Base-by-base conservation (phyloP, 352 stramenopile species). In the Phytophthora capsici region DNA sequence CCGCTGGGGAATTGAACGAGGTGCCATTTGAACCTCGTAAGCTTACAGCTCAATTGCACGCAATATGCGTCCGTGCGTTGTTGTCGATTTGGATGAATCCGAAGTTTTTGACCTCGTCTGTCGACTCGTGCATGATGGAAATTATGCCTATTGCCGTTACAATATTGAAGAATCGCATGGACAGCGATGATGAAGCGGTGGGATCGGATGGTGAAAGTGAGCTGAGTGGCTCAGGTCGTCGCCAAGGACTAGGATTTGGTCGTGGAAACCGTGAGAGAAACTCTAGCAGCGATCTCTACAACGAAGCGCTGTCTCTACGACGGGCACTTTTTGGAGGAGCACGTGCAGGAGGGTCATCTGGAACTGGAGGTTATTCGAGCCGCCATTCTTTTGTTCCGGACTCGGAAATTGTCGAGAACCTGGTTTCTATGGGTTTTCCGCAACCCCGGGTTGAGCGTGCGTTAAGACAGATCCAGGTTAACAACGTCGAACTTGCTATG, bases 361-460 rank as follows among this genome's bases (percentile, higher is more conserved):
- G 63, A 26, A 46, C 53, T 43, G 58, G 50, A 23, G 66, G 63
- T 40, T 82, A 22, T 61, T 67, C 23, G 44, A 38, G 65, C 37
- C 71, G 55, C 16, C 77, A 84, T 25, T 70, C 81, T 2, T 98
- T 99, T 78, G 85, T 93, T 47, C 80, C 95, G 12, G 96, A 96
- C 54, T 82, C 97, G 22, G 82, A 86, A 14, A 89, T 97, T 44
- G 90, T 99, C 12, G 85, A 95, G n/a, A 93, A 80, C 32, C 78
- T 99, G 14, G 84, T 88, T 17, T 96, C 97, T 9, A 99, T 99
- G 97, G 97, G 97, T 16, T 99, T 99, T 59, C 71, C 69, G 16
- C 82, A 94, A 19, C 67, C 92, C 36, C 88, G 96, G 52, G 91
- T 98, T 10, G 75, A 98, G 56, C 86, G 90, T 70, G 95, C 95